phyloP scores from a whole-genome alignment of 2,329 filamentous ascomycete species.

The Fonsecaea monophora region DNA sequence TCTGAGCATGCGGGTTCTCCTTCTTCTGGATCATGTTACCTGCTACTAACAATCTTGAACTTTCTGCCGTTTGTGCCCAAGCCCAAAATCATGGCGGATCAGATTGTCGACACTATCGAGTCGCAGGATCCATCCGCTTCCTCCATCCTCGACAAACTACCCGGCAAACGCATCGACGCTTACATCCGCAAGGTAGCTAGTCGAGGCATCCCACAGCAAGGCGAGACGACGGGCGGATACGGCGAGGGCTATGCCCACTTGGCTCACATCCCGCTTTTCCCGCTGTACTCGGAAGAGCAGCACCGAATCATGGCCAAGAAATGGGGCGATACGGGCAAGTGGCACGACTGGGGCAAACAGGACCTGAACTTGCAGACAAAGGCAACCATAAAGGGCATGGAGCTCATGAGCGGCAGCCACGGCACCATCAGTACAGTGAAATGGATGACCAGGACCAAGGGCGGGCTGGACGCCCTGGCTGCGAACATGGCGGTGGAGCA shows the following conservation, averaged over 20 bases:
- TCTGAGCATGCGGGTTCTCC: not conserved
- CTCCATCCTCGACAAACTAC: constrained; percentile 9
- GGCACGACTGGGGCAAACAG: constrained; percentile 2
- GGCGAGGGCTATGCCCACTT: not conserved
- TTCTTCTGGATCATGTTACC: not conserved
- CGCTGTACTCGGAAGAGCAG: constrained; percentile 12
- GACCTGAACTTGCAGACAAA: constrained; percentile 3
- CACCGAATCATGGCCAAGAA: constrained; percentile 1
- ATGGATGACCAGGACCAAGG: not conserved
- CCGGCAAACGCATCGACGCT: constrained; percentile 5
- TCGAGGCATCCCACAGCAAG: constrained; percentile 4
- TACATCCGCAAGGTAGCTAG: constrained; percentile 2
- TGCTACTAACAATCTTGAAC: not conserved
- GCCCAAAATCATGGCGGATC: constrained; percentile 5
- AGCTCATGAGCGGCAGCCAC: constrained; percentile 2
- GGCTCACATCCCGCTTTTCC: constrained; percentile 8
- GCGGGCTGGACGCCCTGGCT: constrained; percentile 4
- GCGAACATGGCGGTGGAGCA: constrained; percentile 6
- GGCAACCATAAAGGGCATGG: constrained; percentile 1
- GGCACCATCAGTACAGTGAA: constrained; percentile 4
- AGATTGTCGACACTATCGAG: not conserved
- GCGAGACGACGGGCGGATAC: constrained; percentile 1
- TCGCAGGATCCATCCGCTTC: not conserved
- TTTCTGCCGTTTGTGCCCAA: not conserved
- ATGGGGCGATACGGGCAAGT: not conserved